phyloP scores from a whole-genome alignment of 148 eudicot species.

The Amaranthus cruentus region DNA sequence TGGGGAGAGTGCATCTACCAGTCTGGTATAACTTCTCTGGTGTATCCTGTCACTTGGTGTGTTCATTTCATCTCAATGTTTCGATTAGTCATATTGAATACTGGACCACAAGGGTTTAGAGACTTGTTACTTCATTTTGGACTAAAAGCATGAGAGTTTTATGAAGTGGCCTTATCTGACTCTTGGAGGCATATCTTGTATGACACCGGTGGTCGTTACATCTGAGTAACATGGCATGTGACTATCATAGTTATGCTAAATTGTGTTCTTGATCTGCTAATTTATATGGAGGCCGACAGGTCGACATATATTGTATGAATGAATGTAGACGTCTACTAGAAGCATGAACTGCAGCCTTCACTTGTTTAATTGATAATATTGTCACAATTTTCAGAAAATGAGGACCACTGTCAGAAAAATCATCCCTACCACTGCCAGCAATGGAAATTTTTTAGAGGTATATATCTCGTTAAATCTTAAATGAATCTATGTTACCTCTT shows the following conservation, averaged over 20 bases:
- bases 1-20: neutral
- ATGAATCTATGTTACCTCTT: neutral
- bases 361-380: neutral
- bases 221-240: neutral
- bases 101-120: neutral
- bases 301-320: neutral
- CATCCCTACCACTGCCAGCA: neutral
- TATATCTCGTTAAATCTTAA: neutral
- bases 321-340: neutral
- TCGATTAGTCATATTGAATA: neutral
- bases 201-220: neutral
- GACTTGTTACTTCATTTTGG: neutral
- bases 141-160: neutral
- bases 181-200: neutral
- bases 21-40: neutral
- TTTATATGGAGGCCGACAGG: neutral
- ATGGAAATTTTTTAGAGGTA: slow-evolving; percentile 9
- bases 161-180: neutral
- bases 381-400: neutral
- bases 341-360: slow-evolving; percentile 12
- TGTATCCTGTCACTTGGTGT: neutral
- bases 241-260: neutral
- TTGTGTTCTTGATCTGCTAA: neutral
- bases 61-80: neutral
- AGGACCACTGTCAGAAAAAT: slow-evolving; percentile 8